Evolutionary conservation across 345 rosid species (phyloP).

Genomic region (Salix arbutifolia): DNA sequence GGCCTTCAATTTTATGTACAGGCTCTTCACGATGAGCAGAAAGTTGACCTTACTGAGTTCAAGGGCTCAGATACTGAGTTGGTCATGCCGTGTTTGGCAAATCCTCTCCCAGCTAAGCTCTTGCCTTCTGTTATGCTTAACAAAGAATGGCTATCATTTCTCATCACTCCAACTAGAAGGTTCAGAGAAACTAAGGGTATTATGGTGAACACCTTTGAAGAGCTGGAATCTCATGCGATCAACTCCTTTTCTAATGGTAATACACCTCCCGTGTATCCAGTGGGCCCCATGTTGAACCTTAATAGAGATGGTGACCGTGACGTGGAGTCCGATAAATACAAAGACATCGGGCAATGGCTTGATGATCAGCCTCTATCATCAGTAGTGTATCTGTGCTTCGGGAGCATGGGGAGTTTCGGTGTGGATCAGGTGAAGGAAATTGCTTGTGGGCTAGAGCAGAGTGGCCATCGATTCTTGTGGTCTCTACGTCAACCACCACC

Average conservation of each 20-base stretch:
- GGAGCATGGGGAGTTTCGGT: constrained; percentile 14
- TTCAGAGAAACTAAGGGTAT: background rate
- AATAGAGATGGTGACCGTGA: background rate
- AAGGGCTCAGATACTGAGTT: no score
- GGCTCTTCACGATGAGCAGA: no score
- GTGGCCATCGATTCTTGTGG: constrained; percentile 20
- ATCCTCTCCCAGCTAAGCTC: background rate
- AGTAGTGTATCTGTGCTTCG: constrained; percentile 19
- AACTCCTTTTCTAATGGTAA: background rate
- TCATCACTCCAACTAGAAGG: background rate
- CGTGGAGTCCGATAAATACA: background rate
- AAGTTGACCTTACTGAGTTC: no score
- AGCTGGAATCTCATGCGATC: constrained; percentile 3
- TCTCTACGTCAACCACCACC: constrained; percentile 11
- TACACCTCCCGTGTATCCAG: background rate
- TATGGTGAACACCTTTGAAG: constrained; percentile 7
- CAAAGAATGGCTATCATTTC: background rate
- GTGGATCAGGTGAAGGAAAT: constrained; percentile 15
- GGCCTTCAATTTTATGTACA: no score
- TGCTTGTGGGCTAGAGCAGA: background rate
- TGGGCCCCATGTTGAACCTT: constrained; percentile 2
- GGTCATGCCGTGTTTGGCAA: background rate
- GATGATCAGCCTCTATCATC: constrained; percentile 13
- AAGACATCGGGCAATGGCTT: constrained; percentile 15
- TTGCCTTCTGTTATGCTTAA: background rate